Conservation (phyloP, 805 yeast species). For the Suhomyces sp. region DNA sequence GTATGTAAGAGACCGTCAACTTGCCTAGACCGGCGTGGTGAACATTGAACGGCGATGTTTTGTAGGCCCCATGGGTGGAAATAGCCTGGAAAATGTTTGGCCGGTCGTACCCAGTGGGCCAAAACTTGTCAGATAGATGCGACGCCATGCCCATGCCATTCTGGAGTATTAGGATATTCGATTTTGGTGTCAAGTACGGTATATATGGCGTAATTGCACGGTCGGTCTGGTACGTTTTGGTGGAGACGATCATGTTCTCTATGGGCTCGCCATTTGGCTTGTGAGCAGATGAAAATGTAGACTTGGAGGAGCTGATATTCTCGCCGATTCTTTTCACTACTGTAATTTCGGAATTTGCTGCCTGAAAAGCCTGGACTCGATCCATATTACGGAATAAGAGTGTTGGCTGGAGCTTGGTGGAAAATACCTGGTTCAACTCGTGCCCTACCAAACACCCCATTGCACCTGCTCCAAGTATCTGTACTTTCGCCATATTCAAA, state of each 20-base stretch:
- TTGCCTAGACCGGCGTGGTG: constrained; percentile 73
- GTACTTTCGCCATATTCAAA: constrained; percentile 19
- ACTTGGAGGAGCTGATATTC: constrained; percentile 13
- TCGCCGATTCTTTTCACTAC: constrained; percentile 20
- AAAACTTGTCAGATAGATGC: constrained; percentile 46
- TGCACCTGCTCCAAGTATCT: constrained; percentile 52
- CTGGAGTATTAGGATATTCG: constrained; percentile 70
- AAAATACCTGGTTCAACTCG: constrained; percentile 39
- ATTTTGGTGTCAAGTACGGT: constrained; percentile 43
- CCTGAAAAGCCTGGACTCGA: constrained; percentile 40
- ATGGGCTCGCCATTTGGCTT: constrained; percentile 30
- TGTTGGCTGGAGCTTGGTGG: constrained; percentile 38
- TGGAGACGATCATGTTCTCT: constrained; percentile 64
- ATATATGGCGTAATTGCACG: constrained; percentile 58
- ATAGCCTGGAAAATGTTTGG: constrained; percentile 75
- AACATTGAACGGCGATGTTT: constrained; percentile 28
- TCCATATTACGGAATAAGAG: constrained; percentile 36
- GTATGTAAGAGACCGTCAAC: constrained; percentile 56
- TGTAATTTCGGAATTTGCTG: constrained; percentile 38
- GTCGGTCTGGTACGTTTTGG: constrained; percentile 75
- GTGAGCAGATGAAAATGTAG: constrained; percentile 23
- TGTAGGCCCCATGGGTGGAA: constrained; percentile 79
- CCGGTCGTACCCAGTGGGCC: constrained; percentile 45
- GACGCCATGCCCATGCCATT: constrained; percentile 80
- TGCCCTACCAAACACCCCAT: constrained; percentile 51